phyloP scores from a whole-genome alignment of 2,329 filamentous ascomycete species.

The Colletotrichum cuscutae region DNA sequence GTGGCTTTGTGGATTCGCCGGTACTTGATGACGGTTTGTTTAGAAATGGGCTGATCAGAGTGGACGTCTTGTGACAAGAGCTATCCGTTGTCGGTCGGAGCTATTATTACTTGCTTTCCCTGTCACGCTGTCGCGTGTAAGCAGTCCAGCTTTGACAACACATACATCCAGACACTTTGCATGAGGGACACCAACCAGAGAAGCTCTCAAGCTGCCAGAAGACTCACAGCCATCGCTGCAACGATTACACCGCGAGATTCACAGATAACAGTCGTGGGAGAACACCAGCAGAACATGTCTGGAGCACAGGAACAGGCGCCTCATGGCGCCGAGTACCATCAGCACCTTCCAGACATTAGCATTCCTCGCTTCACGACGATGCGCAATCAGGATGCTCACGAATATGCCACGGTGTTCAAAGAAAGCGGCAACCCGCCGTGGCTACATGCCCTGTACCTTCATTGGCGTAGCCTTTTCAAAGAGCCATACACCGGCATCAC shows the following conservation, averaged over 20 bases:
- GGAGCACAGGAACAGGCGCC: not conserved
- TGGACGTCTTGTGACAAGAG: not conserved
- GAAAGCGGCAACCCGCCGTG: slow-evolving; percentile 71
- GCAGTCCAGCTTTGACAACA: not conserved
- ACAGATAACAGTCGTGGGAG: not conserved
- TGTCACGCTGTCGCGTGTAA: not conserved
- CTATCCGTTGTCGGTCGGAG: not conserved
- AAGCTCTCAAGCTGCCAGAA: not conserved
- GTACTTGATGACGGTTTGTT: slow-evolving; percentile 7
- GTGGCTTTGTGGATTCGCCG: not conserved
- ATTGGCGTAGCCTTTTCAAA: slow-evolving; percentile 67
- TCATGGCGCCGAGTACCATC: slow-evolving; percentile 57
- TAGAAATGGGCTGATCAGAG: not conserved
- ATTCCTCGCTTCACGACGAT: slow-evolving; percentile 71
- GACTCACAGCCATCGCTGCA: not conserved
- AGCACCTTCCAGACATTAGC: slow-evolving; percentile 70
- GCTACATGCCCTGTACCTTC: slow-evolving; percentile 69
- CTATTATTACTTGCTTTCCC: not conserved
- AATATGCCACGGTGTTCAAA: slow-evolving; percentile 71
- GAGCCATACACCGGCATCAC: slow-evolving; percentile 80
- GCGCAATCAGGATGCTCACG: slow-evolving; percentile 69
- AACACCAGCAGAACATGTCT: not conserved
- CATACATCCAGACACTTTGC: not conserved
- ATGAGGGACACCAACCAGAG: not conserved
- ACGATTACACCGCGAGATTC: not conserved